Base-by-base conservation (phyloP, 371 early-diverging fungal species). In the Mucor piriformis region DNA sequence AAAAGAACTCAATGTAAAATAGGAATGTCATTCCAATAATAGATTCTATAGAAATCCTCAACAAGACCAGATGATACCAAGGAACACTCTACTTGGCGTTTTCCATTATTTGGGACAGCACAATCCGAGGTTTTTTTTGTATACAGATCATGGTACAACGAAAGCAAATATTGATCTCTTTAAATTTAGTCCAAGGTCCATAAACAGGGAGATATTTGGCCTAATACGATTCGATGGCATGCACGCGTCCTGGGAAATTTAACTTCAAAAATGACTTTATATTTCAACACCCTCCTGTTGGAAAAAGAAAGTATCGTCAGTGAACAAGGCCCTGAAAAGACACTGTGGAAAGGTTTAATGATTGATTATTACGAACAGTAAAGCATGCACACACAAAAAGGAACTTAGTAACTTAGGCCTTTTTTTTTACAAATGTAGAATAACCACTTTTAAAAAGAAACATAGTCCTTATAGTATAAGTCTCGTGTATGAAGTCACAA, bases 221-320 rank as follows among this genome's bases (percentile, higher is more conserved):
- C 86, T 8, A 84, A 85, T 53, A 79, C 75, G 12, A 64, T 83
- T 24, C 74, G 76, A 27, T 88, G 88, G 88, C 72, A 80, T 49
- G 65, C 59, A 34, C 73, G 79, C 44, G 84, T 82, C 60, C 58
- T 82, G 18, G 76, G 74, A 7, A 84, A 83, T 61, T 66, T 86
- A 46, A 81, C 73, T 23, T 74, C 86, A 2, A 86, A 83, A 57
- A 81, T 85, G 80, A 86, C 88, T 0, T 66, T 88, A 7, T 88
- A 83, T 53, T 88, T 86, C 63, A 80, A 81, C 67, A 64, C 72
- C 43, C 72, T 74, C 21, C 50, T 88, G 40, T 46, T 86, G 47
- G 82, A 84, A 29, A 83, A 80, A 54, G 86, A 88, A 54, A 57
- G 63, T 5, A 57, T 77, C 1, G 43, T 83, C 13, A 75, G 69